Base-by-base conservation (phyloP, 352 stramenopile species). In the Aphanomyces astaci region DNA sequence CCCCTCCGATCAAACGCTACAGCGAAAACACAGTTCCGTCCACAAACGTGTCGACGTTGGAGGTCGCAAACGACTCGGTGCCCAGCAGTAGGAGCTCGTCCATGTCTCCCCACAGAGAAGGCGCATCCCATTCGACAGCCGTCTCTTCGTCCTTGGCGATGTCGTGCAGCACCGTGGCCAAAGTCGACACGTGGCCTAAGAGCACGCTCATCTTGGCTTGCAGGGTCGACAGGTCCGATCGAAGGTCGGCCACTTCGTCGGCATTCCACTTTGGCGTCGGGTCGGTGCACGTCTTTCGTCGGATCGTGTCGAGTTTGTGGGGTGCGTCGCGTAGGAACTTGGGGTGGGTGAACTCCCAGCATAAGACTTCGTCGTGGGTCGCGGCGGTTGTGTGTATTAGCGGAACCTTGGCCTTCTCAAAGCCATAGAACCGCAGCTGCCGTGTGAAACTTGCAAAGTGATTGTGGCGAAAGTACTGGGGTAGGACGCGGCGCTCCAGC, bases 401-500 rank as follows among this genome's bases (percentile, higher is more conserved):
- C 33, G 22, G 51, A 19, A 33, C 17, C 51, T 59, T 59, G 36
- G 36, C 39, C 56, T 65, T 65, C 40, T 65, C 56, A 36, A 65
- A 65, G 52, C 78, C 81, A 73, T 97, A 97, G 76, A 97, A 97
- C 75, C 94, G 96, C 30, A 98, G 79, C 36, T 70, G 64, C 11
- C 64, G 64, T 27, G 56, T 36, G 28, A 70, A 70, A 28, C 64
- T 70, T 7, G 64, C 43, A 64, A 64, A 70, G 24, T 70, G 15
- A 30, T 30, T 64, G 43, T 64, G 56, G 5, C 64, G 66, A 48
- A 70, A 70, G 46, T 66, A 70, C 2, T 45, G 25, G 25, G 64
- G 64, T 4, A 70, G 46, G 27, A 70, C 27, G 5, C 27, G 43
- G 19, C 28, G 27, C 24, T 66, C 60, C 13, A 66, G n/a, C 4